A percentile compares a stretch with the other conserved stretches of the same genome.
These are phyloP conservation scores for Tranzscheliella williamsii DNA, from an alignment of 1,284 basidiomycete genomes.

Conservation along the genomic window DNA sequence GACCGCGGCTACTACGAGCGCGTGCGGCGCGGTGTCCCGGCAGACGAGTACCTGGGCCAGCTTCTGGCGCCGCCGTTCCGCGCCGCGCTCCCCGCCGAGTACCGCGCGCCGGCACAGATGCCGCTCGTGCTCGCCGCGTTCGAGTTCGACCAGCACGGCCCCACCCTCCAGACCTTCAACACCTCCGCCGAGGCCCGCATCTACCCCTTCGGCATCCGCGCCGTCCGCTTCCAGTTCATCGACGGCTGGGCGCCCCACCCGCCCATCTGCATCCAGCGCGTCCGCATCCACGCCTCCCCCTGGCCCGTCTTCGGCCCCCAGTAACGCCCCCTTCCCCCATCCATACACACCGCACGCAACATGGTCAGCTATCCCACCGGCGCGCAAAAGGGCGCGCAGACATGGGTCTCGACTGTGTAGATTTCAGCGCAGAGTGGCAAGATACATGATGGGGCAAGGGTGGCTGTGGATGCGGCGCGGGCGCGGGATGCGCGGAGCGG, in stretches of 20 bases:
- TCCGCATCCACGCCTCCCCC: slow-evolving; percentile 14
- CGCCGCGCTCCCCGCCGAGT: slow-evolving; percentile 15
- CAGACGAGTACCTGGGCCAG: slow-evolving; percentile 5
- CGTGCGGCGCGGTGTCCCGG: slow-evolving; percentile 6
- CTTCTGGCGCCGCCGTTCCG: slow-evolving; percentile 8
- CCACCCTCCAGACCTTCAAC: slow-evolving; percentile 28
- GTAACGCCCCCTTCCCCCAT: too few species aligned
- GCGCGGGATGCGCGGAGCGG: too few species aligned
- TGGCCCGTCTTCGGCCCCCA: slow-evolving; percentile 17
- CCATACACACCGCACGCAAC: too few species aligned
- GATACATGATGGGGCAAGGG: background rate
- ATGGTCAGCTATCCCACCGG: too few species aligned
- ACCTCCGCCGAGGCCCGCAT: slow-evolving; percentile 10
- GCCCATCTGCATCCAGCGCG: slow-evolving; percentile 25
- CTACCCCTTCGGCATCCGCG: slow-evolving; percentile 20
- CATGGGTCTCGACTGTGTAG: background rate
- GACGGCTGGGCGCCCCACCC: slow-evolving; percentile 21
- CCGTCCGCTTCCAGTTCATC: slow-evolving; percentile 25
- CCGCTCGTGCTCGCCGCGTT: slow-evolving; percentile 17
- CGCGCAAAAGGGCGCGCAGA: too few species aligned
- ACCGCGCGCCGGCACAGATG: slow-evolving; percentile 1
- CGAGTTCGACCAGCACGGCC: slow-evolving; percentile 20
- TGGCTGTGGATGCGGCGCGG: too few species aligned
- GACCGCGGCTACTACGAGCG: slow-evolving; percentile 17
- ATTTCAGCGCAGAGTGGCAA: background rate